phyloP scores from a whole-genome alignment of 495 filamentous ascomycete species.

The Aspergillus steynii region DNA sequence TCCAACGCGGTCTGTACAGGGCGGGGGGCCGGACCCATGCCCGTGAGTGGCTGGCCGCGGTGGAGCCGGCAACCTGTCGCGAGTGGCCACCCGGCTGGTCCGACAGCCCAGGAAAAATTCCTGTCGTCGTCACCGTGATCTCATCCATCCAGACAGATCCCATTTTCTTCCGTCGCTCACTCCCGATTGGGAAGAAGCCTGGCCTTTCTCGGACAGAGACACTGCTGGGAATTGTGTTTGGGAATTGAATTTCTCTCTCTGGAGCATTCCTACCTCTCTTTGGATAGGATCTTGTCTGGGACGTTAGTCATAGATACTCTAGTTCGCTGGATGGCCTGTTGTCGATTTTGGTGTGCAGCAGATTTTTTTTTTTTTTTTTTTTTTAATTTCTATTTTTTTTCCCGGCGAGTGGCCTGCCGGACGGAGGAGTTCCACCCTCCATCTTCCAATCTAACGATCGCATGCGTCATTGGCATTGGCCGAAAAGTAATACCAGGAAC shows the following conservation, averaged over 20 bases:
- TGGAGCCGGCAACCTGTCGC: constrained; percentile 16
- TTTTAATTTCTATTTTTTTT: too few species aligned
- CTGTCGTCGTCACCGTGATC: constrained; percentile 43
- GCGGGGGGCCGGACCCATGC: constrained; percentile 18
- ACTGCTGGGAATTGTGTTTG: too few species aligned
- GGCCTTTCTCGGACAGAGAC: too few species aligned
- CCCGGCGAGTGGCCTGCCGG: constrained; percentile 4
- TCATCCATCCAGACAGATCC: constrained; percentile 20
- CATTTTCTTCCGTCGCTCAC: too few species aligned
- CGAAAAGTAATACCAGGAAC: constrained; percentile 23
- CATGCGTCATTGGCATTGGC: constrained; percentile 23
- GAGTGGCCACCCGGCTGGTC: constrained; percentile 30
- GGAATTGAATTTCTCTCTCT: too few species aligned
- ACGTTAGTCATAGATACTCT: too few species aligned
- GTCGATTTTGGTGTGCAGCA: too few species aligned
- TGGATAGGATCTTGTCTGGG: too few species aligned
- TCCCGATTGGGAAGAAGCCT: too few species aligned
- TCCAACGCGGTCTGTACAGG: neutral
- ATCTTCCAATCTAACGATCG: constrained; percentile 5
- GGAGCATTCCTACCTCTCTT: too few species aligned
- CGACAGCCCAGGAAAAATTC: constrained; percentile 30
- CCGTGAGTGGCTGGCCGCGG: constrained; percentile 27
- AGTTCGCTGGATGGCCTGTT: too few species aligned
- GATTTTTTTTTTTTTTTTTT: too few species aligned
- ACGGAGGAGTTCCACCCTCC: constrained; percentile 3